Evolutionary conservation across 2,329 filamentous ascomycete species (phyloP).

Genomic region (Penicillium palitans): DNA sequence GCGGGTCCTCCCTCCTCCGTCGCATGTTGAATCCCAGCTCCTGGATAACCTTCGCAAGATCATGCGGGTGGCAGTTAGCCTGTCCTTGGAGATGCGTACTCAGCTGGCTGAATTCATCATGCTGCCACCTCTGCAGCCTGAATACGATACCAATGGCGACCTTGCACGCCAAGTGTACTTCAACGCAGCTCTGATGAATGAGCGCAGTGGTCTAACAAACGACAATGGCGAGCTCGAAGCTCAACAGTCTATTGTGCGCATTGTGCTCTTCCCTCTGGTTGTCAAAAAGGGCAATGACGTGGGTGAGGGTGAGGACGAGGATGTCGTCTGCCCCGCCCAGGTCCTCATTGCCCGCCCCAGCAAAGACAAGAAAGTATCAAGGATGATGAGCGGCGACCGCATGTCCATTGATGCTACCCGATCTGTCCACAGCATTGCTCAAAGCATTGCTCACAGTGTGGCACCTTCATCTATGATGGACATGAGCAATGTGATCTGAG

Average conservation of each 20-base stretch:
- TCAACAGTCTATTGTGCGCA: conserved; percentile 74
- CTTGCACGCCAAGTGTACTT: conserved; percentile 84
- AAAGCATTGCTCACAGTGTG: conserved; percentile 45
- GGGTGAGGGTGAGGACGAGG: conserved; percentile 86
- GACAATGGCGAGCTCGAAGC: conserved; percentile 80
- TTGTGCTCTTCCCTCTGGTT: conserved; percentile 93
- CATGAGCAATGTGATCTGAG: conserved; percentile 48
- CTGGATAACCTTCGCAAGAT: conserved; percentile 83
- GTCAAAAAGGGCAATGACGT: conserved; percentile 92
- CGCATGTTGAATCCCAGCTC: conserved; percentile 76
- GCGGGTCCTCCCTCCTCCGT: conserved; percentile 81
- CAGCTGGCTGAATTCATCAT: conserved; percentile 98
- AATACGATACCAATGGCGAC: conserved; percentile 92
- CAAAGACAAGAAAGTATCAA: conserved; percentile 46
- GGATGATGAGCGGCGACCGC: conserved; percentile 43
- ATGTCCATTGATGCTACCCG: conserved; percentile 44
- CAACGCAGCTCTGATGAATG: conserved; percentile 93
- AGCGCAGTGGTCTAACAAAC: conserved; percentile 69
- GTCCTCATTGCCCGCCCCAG: conserved; percentile 70
- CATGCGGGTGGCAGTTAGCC: conserved; percentile 80
- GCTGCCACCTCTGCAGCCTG: conserved; percentile 89
- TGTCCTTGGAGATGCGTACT: conserved; percentile 95
- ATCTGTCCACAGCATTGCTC: conserved; percentile 45
- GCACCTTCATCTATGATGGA: conserved; percentile 46
- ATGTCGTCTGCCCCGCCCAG: conserved; percentile 92